A percentile compares a stretch with the other conserved stretches of the same genome.
Conservation (phyloP, 1,139 yeast genomes). For the Debaryomyces robertsiae region DNA sequence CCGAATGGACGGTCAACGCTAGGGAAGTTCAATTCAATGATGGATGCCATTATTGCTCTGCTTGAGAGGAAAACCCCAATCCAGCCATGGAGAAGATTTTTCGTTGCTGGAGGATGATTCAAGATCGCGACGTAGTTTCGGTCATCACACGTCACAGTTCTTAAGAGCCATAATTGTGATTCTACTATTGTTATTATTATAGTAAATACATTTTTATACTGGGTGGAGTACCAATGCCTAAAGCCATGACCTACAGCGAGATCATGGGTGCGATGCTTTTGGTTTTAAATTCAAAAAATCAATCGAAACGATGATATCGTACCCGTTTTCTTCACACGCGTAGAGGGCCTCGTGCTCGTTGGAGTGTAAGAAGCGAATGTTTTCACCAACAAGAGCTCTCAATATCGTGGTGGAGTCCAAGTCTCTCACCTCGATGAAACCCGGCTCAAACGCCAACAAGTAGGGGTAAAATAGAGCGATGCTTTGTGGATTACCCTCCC, state of each 20-base stretch:
- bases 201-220: neutral
- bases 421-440: constrained; percentile 89
- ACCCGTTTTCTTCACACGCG: constrained; percentile 89
- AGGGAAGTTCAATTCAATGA: constrained; percentile 43
- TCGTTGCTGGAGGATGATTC: constrained; percentile 1
- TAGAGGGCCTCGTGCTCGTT: constrained; percentile 93
- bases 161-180: neutral
- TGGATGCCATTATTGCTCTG: constrained; percentile 16
- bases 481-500: constrained; percentile 96
- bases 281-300: constrained; percentile 70
- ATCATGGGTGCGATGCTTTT: constrained; percentile 12
- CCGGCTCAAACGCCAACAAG: constrained; percentile 84
- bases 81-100: constrained; percentile 2
- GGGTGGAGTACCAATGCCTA: too few species aligned
- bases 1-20: constrained; percentile 87
- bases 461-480: constrained; percentile 95
- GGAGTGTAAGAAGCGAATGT: constrained; percentile 83
- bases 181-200: neutral
- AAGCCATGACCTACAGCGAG: neutral
- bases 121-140: neutral
- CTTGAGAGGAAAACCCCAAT: neutral
- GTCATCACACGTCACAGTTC: neutral
- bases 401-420: constrained; percentile 84
- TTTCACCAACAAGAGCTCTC: constrained; percentile 92
- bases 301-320: constrained; percentile 85